phyloP scores from a whole-genome alignment of 169 alveolate genomes.

The Neospora caninum region DNA sequence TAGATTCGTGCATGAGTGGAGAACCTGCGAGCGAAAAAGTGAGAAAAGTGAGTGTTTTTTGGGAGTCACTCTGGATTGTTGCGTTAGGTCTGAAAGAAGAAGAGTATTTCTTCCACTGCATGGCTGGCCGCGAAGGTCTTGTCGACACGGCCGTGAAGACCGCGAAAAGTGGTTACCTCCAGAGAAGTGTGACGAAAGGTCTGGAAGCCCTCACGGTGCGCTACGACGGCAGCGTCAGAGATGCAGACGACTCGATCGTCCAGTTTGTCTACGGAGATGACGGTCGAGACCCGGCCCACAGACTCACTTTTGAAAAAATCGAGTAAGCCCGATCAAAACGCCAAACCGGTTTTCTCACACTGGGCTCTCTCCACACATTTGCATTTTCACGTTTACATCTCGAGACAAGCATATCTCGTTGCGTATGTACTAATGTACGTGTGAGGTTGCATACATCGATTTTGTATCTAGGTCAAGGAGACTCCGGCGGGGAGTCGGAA shows the following conservation, averaged over 20 bases:
- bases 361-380: too few relatives aligned
- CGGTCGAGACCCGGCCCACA: constrained; percentile 77
- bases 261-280: constrained; percentile 99
- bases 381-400: too few relatives aligned
- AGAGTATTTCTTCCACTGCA: constrained; percentile 98
- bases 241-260: constrained; percentile 94
- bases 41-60: too few relatives aligned
- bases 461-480: too few relatives aligned
- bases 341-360: background rate
- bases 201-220: constrained; percentile 95
- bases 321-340: background rate
- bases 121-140: constrained; percentile 99
- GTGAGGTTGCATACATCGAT: too few relatives aligned
- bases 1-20: too few relatives aligned
- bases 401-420: too few relatives aligned
- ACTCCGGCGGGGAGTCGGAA: too few relatives aligned
- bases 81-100: constrained; percentile 86
- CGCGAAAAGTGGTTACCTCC: constrained; percentile 97
- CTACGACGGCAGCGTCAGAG: constrained; percentile 96
- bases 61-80: too few relatives aligned
- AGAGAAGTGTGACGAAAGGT: constrained; percentile 93
- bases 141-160: constrained; percentile 99
- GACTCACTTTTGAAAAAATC: constrained; percentile 6
- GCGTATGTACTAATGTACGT: too few relatives aligned
- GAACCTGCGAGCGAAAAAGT: too few relatives aligned